phyloP scores from a whole-genome alignment of 2,329 filamentous ascomycete genomes.

The Aspergillus floridensis region DNA sequence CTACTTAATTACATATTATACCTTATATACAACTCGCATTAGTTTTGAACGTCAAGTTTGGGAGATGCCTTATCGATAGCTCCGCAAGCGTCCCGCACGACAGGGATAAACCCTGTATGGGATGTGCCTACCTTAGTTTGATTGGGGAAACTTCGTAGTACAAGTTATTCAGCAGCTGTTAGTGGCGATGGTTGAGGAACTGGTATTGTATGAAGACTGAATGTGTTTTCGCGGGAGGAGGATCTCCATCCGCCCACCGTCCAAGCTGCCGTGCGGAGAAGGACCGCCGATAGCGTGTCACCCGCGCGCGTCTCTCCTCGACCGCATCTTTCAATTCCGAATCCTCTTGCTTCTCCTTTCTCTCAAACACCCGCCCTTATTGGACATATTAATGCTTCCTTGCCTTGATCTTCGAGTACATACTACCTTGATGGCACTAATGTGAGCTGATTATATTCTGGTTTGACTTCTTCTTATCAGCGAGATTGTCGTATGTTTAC shows the following conservation, averaged over 20 bases:
- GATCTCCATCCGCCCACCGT: neutral
- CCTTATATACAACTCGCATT: neutral
- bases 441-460: neutral
- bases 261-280: conserved; percentile 8
- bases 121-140: neutral
- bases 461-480: neutral
- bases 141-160: neutral
- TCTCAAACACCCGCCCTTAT: neutral
- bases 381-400: neutral
- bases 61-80: neutral
- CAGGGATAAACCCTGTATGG: neutral
- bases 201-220: neutral
- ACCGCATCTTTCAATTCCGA: neutral
- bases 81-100: neutral
- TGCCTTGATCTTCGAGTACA: neutral
- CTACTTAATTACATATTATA: neutral
- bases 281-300: conserved; percentile 19
- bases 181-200: neutral
- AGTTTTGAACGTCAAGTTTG: neutral
- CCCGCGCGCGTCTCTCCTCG: conserved; percentile 22
- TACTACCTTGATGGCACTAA: neutral
- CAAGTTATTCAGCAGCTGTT: neutral
- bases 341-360: conserved; percentile 1
- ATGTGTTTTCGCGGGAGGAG: neutral
- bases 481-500: neutral